Conservation (phyloP, 768 basidiomycete species). For the Baorangia bicolor region DNA sequence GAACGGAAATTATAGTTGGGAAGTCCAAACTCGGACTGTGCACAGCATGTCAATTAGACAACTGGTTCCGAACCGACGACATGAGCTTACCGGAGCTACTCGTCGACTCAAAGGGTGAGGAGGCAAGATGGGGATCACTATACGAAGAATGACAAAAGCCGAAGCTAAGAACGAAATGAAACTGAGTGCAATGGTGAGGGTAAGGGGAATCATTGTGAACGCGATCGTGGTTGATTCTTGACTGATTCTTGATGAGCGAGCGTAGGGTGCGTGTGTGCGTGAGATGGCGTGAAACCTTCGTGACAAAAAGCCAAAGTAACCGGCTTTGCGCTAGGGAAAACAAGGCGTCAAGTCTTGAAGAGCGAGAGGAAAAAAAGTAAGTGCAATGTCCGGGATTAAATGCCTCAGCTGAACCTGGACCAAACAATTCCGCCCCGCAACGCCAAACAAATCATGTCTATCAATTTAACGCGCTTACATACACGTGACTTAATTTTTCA, state of each 20-base stretch:
- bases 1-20: conserved; percentile 57
- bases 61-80: not conserved
- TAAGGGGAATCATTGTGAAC: conserved; percentile 60
- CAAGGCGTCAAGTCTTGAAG: conserved; percentile 22
- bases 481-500: conserved; percentile 23
- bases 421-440: conserved; percentile 26
- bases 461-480: conserved; percentile 7
- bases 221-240: conserved; percentile 18
- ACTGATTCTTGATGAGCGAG: conserved; percentile 15
- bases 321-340: conserved; percentile 24
- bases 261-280: conserved; percentile 31
- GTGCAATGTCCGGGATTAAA: not conserved
- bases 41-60: conserved; percentile 14
- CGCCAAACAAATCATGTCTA: conserved; percentile 19
- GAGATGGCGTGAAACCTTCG: conserved; percentile 40
- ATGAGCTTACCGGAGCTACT: conserved; percentile 61
- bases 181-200: conserved; percentile 64
- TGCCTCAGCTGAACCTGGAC: conserved; percentile 8
- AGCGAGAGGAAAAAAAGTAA: conserved; percentile 5
- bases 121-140: conserved; percentile 71
- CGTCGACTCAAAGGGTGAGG: conserved; percentile 72
- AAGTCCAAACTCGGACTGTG: conserved; percentile 72
- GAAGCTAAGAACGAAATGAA: conserved; percentile 72
- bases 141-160: conserved; percentile 73
- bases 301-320: conserved; percentile 32